Base-by-base conservation (phyloP, 768 basidiomycete species). In the Mycena metata region DNA sequence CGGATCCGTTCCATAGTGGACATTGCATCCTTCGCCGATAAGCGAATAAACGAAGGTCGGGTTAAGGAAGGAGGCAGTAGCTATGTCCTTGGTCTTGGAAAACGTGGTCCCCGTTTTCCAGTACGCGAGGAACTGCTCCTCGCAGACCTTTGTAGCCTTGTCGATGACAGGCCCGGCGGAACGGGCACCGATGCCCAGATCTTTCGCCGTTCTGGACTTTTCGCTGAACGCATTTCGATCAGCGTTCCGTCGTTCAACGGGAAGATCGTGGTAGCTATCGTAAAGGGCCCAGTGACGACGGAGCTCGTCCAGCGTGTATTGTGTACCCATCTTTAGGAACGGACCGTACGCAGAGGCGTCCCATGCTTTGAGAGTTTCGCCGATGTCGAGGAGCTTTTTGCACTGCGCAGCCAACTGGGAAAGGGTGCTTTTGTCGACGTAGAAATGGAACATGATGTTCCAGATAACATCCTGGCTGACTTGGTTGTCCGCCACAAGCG, bases 401-500 rank as follows among this genome's bases (percentile, higher is more conserved):
- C 83, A 85, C 52, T 87, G 86, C 0, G 67, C 61, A 8, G 78
- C 61, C 24, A 89, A 66, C 35, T 79, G 56, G 0, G 75, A 57
- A 16, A 80, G 72, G 1, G 83, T 76, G 6, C 33, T 24, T 35
- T 82, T 64, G 73, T 86, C 82, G 13, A 88, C 67, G 66, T 79
- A 83, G 47, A 87, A 73, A 69, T 88, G 83, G 69, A 82, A 86
- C 74, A 85, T 88, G 8, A 85, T 81, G 57, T 84, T 39, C 39
- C 39, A 39, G 11, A 39, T 39, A 15, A 39, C 39, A 39, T 39
- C 39, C 15, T 39, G 39, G 39, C 15, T 39, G 39, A 46, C 13
- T n/a, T 76, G 67, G 2, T 74, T 73, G 62, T 87, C 85, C 4
- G 72, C 61, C 17, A 86, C 70, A 68, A 88, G 70, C 5, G 84